A percentile compares a stretch with the other conserved stretches of the same genome.
Conservation (phyloP, 352 stramenopile genomes). For the Thraustotheca clavata region DNA sequence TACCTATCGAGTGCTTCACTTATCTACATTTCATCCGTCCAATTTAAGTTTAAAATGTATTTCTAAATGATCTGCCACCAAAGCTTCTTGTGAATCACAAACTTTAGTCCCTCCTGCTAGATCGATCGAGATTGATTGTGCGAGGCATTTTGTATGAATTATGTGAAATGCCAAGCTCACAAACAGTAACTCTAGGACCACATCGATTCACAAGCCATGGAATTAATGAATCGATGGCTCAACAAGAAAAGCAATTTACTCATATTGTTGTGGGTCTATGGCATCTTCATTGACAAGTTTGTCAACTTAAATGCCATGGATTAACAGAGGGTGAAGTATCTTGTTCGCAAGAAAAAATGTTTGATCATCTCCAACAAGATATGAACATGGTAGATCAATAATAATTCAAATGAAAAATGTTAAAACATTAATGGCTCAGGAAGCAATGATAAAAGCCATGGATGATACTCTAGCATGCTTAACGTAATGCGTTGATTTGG, state of each 20-base stretch:
- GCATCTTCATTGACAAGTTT: conserved; percentile 10
- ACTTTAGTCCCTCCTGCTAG: conserved; percentile 5
- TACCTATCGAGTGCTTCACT: too few species aligned
- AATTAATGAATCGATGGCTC: neutral
- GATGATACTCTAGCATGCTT: conserved; percentile 39
- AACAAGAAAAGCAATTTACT: neutral
- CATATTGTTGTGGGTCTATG: conserved; percentile 11
- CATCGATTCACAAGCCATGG: conserved; percentile 10
- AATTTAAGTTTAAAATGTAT: too few species aligned
- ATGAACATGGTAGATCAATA: neutral
- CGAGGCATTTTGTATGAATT: conserved; percentile 17
- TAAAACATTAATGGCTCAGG: conserved; percentile 2
- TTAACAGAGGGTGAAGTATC: conserved; percentile 19
- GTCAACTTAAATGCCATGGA: conserved; percentile 17
- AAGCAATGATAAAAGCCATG: conserved; percentile 35
- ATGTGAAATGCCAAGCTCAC: conserved; percentile 19
- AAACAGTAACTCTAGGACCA: neutral
- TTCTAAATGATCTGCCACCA: too few species aligned
- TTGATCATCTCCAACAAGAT: neutral
- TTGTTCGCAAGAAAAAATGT: conserved; percentile 9
- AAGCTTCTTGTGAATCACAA: too few species aligned
- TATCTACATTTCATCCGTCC: too few species aligned
- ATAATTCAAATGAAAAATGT: too few species aligned
- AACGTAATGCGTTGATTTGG: conserved; percentile 44
- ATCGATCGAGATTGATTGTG: neutral